A percentile compares a stretch with the other conserved stretches of the same genome.
Evolutionary conservation across 1,284 basidiomycete genomes (phyloP).

Genomic region (Leccinum pachyderme): DNA sequence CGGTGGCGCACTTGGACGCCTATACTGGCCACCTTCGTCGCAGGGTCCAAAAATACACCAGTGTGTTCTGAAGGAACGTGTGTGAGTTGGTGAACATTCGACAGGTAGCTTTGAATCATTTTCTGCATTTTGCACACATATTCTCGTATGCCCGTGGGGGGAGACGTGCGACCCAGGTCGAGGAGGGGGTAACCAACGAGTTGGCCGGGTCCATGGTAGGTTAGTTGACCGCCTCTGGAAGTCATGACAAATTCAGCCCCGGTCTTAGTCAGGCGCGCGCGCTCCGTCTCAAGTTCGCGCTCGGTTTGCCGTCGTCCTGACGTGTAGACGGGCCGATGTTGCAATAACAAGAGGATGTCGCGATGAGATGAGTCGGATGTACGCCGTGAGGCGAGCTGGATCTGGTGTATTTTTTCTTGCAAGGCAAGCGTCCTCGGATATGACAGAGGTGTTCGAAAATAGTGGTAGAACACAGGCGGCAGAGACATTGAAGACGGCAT

Average conservation of each 20-base stretch:
- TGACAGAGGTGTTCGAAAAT: slow-evolving; percentile 70
- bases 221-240: slow-evolving; percentile 88
- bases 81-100: slow-evolving; percentile 52
- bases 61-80: slow-evolving; percentile 65
- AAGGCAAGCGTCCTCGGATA: slow-evolving; percentile 69
- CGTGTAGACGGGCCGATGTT: slow-evolving; percentile 95
- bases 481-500: slow-evolving; percentile 37
- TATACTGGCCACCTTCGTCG: slow-evolving; percentile 87
- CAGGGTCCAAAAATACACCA: slow-evolving; percentile 68
- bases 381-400: slow-evolving; percentile 56
- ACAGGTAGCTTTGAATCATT: slow-evolving; percentile 58
- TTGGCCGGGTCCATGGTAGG: slow-evolving; percentile 98
- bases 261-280: slow-evolving; percentile 62
- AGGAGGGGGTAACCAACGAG: slow-evolving; percentile 94
- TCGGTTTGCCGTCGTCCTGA: slow-evolving; percentile 82
- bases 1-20: slow-evolving; percentile 96
- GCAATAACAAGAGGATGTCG: slow-evolving; percentile 68
- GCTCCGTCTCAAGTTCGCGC: slow-evolving; percentile 63
- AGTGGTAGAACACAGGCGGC: slow-evolving; percentile 74
- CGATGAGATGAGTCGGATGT: slow-evolving; percentile 43
- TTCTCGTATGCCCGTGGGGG: slow-evolving; percentile 61
- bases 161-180: slow-evolving; percentile 65
- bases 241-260: slow-evolving; percentile 89
- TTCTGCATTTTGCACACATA: slow-evolving; percentile 68
- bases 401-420: slow-evolving; percentile 66